phyloP scores from a whole-genome alignment of 768 basidiomycete genomes.

The Sporobolomyces roseus region DNA sequence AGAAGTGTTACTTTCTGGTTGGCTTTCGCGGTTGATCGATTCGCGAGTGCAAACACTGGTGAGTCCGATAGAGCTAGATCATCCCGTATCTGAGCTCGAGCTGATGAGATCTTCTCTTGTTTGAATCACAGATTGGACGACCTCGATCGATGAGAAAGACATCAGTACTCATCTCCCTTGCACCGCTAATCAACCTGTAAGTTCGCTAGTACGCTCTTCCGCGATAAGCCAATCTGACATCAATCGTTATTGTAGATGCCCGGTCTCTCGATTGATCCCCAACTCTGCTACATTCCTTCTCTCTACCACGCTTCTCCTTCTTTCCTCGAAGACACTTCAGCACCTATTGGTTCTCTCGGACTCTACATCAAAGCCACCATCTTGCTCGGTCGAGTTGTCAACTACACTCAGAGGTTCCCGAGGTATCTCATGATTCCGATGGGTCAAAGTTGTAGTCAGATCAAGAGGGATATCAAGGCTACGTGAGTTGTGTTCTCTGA shows the following conservation, averaged over 20 bases:
- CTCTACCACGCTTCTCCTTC: slow-evolving; percentile 11
- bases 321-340: slow-evolving; percentile 23
- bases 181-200: slow-evolving; percentile 9
- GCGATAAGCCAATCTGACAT: neutral
- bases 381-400: slow-evolving; percentile 38
- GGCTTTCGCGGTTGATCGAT: slow-evolving; percentile 41
- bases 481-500: neutral
- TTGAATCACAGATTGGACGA: slow-evolving; percentile 26
- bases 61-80: neutral
- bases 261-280: slow-evolving; percentile 11
- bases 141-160: slow-evolving; percentile 41
- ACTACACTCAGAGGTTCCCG: slow-evolving; percentile 33
- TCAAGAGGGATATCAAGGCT: slow-evolving; percentile 14
- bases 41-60: slow-evolving; percentile 35
- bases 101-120: neutral
- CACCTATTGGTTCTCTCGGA: slow-evolving; percentile 34
- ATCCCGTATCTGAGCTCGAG: neutral
- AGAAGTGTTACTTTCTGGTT: slow-evolving; percentile 32
- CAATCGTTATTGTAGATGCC: slow-evolving; percentile 8
- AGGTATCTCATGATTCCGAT: neutral
- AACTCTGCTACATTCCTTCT: slow-evolving; percentile 11
- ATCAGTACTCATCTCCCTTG: slow-evolving; percentile 35
- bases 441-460: neutral
- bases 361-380: slow-evolving; percentile 37
- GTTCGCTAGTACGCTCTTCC: neutral